Percentiles rank a stretch among this genome's conserved stretches.
Evolutionary conservation across 106 monocot species (phyloP).

Genomic region (Posidonia australis): DNA sequence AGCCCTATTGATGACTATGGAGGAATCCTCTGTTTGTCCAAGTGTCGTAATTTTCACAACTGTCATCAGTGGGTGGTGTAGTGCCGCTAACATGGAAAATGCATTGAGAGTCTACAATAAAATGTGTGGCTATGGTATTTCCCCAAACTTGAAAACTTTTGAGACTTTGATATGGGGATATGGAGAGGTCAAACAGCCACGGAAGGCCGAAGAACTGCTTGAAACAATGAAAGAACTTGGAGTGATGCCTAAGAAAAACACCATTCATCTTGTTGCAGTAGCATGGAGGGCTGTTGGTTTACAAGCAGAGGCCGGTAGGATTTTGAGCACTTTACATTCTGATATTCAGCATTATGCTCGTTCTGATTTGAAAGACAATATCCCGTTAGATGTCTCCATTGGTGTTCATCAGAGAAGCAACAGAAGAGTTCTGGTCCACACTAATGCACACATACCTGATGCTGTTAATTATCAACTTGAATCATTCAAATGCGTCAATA

Average conservation of each 20-base stretch:
- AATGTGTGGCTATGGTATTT: conserved; percentile 46
- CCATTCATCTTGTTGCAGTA: conserved; percentile 47
- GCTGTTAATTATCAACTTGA: not conserved
- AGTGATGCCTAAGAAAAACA: conserved; percentile 33
- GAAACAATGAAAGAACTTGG: conserved; percentile 47
- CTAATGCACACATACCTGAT: not conserved
- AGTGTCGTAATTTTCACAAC: conserved; percentile 88
- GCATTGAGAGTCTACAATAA: conserved; percentile 50
- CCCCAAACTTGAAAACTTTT: conserved; percentile 72
- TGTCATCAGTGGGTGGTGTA: conserved; percentile 89
- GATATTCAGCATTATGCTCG: not conserved
- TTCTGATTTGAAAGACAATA: not conserved
- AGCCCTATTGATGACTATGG: conserved; percentile 50
- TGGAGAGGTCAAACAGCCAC: conserved; percentile 69
- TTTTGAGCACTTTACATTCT: conserved; percentile 18
- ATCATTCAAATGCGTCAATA: not conserved
- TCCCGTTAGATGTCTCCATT: conserved; percentile 3
- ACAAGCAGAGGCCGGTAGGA: conserved; percentile 35
- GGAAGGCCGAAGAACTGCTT: conserved; percentile 76
- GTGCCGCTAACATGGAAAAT: conserved; percentile 64
- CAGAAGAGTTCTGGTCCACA: not conserved
- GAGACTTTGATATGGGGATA: conserved; percentile 90
- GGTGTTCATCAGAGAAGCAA: conserved; percentile 11
- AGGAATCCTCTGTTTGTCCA: conserved; percentile 32
- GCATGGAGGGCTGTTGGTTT: conserved; percentile 76